Evolutionary conservation across 441 rosid genomes (phyloP), one percentile per base, ranked within the genome.

Genomic region (Raphanus hybrid): DNA sequence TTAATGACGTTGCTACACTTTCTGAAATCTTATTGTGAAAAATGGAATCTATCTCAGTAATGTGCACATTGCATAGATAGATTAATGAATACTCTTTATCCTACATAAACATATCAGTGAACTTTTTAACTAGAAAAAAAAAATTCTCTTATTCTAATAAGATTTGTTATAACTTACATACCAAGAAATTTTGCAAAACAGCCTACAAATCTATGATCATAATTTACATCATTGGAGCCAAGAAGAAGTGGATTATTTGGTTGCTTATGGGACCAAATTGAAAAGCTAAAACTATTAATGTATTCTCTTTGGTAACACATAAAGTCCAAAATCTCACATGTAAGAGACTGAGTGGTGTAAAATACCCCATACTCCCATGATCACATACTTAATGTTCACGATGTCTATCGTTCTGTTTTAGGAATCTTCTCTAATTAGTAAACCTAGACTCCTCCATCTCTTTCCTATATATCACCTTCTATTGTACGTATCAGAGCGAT

Each of bases 291-390:
- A 23, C 18, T 27, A 48, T 4, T 48, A 26, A 9, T 23, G 43
- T 79, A 74, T 70, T 75, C 34, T 50, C 76, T 70, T 70, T 50
- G 69, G 59, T 75, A 75, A 48, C 74, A 75, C 76, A 45, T 34
- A 75, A 79, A 75, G 64, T 75, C 58, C 26, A 75, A 23, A 70
- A 50, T 59, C 59, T 58, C 64, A 69, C 32, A 39, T 68, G 12
- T 41, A 57, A 60, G 81, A 34, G 58, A 15, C 50, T 43, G 50
- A 43, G 50, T 11, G 57, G 59, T 67, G 81, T 23, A 23, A 23
- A 23, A 1, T 23, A 23, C 2, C 26, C 26, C 26, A 23, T 29
- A 29, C 34, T 29, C 34, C 34, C 34, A 29, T 29, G 34, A 29
- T 29, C 34, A 0, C 34, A 29, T 29, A 29, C 34, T 29, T 29